A percentile compares a stretch with the other conserved stretches of the same genome.
Conservation (phyloP, 768 basidiomycete genomes). For the Filobasidium floriforme region DNA sequence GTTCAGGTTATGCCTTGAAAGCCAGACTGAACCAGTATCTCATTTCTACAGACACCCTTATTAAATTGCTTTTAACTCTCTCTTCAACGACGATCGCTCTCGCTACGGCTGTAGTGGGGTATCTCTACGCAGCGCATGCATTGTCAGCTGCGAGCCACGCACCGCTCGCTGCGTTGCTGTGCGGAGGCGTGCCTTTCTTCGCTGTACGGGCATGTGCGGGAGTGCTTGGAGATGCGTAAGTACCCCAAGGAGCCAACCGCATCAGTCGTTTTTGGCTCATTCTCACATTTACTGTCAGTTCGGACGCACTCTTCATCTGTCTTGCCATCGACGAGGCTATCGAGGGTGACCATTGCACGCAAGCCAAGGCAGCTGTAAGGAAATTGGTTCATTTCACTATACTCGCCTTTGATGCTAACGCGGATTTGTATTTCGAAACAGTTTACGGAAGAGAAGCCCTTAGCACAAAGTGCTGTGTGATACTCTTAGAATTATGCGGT, state of each 20-base stretch:
- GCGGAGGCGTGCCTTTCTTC: slow-evolving; percentile 69
- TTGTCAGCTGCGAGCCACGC: slow-evolving; percentile 63
- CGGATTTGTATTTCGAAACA: not conserved
- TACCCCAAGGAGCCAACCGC: slow-evolving; percentile 8
- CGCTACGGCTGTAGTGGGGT: slow-evolving; percentile 72
- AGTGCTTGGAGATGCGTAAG: slow-evolving; percentile 67
- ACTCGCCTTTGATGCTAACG: too few relatives aligned
- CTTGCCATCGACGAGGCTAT: slow-evolving; percentile 59
- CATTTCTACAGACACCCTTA: slow-evolving; percentile 54
- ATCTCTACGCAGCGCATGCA: slow-evolving; percentile 81
- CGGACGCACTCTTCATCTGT: slow-evolving; percentile 61
- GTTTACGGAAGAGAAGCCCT: slow-evolving; percentile 7
- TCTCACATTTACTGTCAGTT: slow-evolving; percentile 42
- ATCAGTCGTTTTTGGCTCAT: not conserved
- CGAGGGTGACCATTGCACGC: slow-evolving; percentile 51
- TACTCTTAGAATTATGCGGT: not conserved
- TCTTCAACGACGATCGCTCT: slow-evolving; percentile 72
- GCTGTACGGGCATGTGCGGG: slow-evolving; percentile 78
- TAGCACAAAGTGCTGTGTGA: not conserved
- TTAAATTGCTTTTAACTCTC: slow-evolving; percentile 57
- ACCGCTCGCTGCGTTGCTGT: slow-evolving; percentile 64
- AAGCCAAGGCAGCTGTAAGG: slow-evolving; percentile 55
- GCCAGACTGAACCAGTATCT: not conserved
- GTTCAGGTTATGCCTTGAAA: too few relatives aligned
- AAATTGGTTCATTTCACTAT: too few relatives aligned